These are phyloP conservation scores for Camellia granthamiana DNA, from an alignment of 148 eudicot genomes.

Conservation along the genomic window DNA sequence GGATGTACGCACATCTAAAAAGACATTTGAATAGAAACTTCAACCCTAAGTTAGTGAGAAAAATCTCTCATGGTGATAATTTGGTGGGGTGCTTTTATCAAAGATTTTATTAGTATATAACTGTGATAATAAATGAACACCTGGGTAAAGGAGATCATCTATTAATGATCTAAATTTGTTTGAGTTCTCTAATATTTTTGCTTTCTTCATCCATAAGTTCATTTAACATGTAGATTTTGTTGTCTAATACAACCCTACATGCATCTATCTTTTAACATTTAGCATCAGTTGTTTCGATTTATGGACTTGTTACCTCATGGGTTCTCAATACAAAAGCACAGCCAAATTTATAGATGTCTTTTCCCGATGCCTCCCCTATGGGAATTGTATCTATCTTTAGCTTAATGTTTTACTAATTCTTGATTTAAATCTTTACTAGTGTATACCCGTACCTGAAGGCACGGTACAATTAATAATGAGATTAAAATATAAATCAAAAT, in stretches of 20 bases:
- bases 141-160: neutral
- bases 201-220: neutral
- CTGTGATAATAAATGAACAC: no score
- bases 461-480: no score
- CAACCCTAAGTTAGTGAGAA: neutral
- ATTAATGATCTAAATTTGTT: no score
- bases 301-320: neutral
- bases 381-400: no score
- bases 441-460: no score
- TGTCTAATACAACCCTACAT: neutral
- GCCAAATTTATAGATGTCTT: neutral
- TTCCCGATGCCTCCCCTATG: no score
- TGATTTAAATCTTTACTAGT: neutral
- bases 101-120: neutral
- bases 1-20: neutral
- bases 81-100: neutral
- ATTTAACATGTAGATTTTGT: neutral
- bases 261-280: neutral
- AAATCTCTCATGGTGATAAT: neutral
- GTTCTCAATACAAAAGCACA: neutral
- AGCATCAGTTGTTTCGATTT: neutral
- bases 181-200: neutral
- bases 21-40: neutral
- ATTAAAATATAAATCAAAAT: no score
- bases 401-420: neutral